Evolutionary conservation across 768 basidiomycete species (phyloP).

Genomic region (Boletus subparvulus): DNA sequence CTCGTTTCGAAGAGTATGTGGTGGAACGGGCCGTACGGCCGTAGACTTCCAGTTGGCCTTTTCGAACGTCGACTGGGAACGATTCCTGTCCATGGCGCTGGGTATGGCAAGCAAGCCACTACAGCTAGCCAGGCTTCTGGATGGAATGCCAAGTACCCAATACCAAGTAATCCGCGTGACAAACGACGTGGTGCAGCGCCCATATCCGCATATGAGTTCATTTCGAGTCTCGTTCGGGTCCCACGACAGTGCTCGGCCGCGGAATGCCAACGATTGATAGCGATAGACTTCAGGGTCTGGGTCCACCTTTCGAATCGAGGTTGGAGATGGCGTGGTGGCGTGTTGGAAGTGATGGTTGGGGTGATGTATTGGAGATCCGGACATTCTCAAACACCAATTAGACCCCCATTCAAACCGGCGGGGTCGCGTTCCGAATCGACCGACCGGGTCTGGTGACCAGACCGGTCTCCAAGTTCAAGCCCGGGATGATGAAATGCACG

Average conservation of each 20-base stretch:
- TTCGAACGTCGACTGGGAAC: background rate
- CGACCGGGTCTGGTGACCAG: background rate
- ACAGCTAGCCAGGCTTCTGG: slow-evolving; percentile 10
- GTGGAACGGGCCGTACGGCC: slow-evolving; percentile 3
- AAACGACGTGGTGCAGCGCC: background rate
- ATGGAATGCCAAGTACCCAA: background rate
- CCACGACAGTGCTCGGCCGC: slow-evolving; percentile 13
- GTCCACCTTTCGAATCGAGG: background rate
- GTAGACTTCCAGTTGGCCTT: background rate
- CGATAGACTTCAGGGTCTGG: slow-evolving; percentile 19
- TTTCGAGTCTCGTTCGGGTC: background rate
- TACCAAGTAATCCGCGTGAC: background rate
- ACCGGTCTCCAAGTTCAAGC: background rate
- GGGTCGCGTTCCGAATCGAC: background rate
- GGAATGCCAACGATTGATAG: slow-evolving; percentile 10
- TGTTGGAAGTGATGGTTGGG: background rate
- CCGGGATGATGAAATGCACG: background rate
- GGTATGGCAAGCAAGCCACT: background rate
- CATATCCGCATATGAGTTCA: slow-evolving; percentile 7
- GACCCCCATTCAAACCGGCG: background rate
- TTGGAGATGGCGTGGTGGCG: background rate
- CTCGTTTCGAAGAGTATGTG: slow-evolving; percentile 9
- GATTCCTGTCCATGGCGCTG: background rate
- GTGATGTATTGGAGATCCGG: background rate
- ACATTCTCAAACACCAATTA: background rate